These are phyloP conservation scores for Colletotrichum acutatum DNA, from an alignment of 2,329 filamentous ascomycete species.

Conservation along the genomic window DNA sequence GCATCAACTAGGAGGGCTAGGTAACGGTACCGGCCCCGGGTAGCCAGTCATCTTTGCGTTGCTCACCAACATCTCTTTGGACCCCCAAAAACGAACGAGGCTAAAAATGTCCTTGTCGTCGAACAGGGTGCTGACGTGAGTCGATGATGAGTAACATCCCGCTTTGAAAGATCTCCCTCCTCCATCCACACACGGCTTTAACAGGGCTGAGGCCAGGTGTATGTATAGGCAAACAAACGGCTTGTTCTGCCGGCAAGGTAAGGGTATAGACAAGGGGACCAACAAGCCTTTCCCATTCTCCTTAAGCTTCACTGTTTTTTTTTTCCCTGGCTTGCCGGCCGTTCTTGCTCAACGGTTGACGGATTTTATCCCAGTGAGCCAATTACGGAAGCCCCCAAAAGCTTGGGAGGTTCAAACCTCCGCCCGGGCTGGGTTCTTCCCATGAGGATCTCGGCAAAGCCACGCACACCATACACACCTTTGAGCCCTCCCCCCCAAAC, in stretches of 20 bases:
- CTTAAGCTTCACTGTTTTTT: not conserved
- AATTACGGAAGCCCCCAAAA: not conserved
- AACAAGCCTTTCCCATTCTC: not conserved
- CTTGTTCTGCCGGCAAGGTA: not conserved
- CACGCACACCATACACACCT: not conserved
- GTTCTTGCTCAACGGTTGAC: not conserved
- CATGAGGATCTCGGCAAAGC: not conserved
- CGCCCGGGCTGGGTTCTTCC: not conserved
- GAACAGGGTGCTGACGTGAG: slow-evolving; percentile 15
- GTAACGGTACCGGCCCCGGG: not conserved
- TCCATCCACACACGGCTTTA: not conserved
- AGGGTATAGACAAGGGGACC: not conserved
- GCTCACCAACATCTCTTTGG: not conserved
- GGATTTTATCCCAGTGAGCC: not conserved
- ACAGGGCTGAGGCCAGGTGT: slow-evolving; percentile 6
- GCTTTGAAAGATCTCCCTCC: not conserved
- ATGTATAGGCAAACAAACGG: not conserved
- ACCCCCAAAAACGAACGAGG: not conserved
- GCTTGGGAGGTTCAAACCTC: not conserved
- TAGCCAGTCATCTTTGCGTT: not conserved
- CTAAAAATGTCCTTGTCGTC: slow-evolving; percentile 1
- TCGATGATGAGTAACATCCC: slow-evolving; percentile 2
- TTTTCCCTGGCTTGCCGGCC: not conserved
- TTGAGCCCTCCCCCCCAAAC: not conserved
- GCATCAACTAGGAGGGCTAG: not conserved